Base-by-base conservation (phyloP, 2,329 filamentous ascomycete genomes). In the Arthrobotrys musiformis region DNA sequence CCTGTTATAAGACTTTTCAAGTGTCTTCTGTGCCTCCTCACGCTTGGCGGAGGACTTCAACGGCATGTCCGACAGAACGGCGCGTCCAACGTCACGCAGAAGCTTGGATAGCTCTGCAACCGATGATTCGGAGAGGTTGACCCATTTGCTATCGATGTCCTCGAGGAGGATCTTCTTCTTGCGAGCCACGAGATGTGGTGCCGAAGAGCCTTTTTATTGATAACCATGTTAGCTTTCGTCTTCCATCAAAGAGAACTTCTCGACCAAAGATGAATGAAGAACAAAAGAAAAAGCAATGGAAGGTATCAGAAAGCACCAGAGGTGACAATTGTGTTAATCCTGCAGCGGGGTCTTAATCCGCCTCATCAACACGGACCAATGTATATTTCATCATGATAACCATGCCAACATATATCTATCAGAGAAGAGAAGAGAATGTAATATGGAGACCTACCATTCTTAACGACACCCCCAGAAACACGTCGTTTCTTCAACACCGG, bases 351-450 rank as follows among this genome's bases (percentile, higher is more conserved):
- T 78, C 74, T 78, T 78, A 78, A 68, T 42, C 74, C 74, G 74
- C 74, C 58, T 78, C 74, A 78, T 78, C 48, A 78, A 78, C 74
- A 78, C 74, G 74, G 74, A 78, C 74, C 74, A 78, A 73, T 72
- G 56, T 78, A 73, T 61, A 73, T 69, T 72, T 78, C 74, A 78
- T 78, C 67, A 78, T 73, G 56, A 68, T 48, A 50, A 30, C n/a
- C n/a, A n/a, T n/a, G n/a, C n/a, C n/a, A 24, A 58, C 28, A 56
- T 52, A n/a, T n/a, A n/a, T n/a, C n/a, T n/a, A n/a, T 24, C 40
- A 64, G 6, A 63, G 5, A 30, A 48, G 5, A 33, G 48, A 48
- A 26, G 35, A 11, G 11, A 50, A 5, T 61, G 35, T 4, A 1
- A 33, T 28, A 22, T 9, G 11, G 1, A 3, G 35, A 52, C 54